phyloP scores from a whole-genome alignment of 371 early-diverging fungal species.

The Mortierella polycephala region DNA sequence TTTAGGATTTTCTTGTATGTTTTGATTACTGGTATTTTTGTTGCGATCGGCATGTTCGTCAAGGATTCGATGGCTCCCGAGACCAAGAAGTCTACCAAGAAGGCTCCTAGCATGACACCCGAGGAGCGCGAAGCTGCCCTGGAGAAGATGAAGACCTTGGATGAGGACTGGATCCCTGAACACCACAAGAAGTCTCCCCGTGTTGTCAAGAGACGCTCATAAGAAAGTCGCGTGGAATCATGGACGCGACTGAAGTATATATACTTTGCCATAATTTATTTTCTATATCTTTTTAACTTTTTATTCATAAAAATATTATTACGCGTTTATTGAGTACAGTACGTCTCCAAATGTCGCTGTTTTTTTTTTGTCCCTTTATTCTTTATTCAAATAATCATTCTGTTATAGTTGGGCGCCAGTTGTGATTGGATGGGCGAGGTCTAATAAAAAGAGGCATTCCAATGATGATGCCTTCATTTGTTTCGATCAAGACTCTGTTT shows the following conservation, averaged over 20 bases:
- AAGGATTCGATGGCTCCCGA: constrained; percentile 45
- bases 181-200: constrained; percentile 56
- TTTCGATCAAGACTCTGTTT: background rate
- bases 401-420: too few relatives aligned
- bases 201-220: constrained; percentile 45
- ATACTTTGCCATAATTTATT: background rate
- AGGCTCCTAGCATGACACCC: constrained; percentile 48
- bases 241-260: too few relatives aligned
- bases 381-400: too few relatives aligned
- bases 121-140: constrained; percentile 52
- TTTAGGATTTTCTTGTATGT: constrained; percentile 51
- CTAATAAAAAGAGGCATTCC: too few relatives aligned
- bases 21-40: constrained; percentile 49
- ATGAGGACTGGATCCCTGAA: constrained; percentile 56
- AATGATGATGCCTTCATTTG: background rate
- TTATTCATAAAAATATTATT: too few relatives aligned
- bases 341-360: too few relatives aligned
- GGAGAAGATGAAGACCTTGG: constrained; percentile 51
- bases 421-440: too few relatives aligned
- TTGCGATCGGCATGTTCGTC: constrained; percentile 40
- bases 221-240: background rate
- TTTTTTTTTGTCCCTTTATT: too few relatives aligned
- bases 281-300: background rate
- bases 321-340: too few relatives aligned
- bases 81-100: constrained; percentile 44